Conservation (phyloP, 768 basidiomycete species). For the Hypholoma fasciculare region DNA sequence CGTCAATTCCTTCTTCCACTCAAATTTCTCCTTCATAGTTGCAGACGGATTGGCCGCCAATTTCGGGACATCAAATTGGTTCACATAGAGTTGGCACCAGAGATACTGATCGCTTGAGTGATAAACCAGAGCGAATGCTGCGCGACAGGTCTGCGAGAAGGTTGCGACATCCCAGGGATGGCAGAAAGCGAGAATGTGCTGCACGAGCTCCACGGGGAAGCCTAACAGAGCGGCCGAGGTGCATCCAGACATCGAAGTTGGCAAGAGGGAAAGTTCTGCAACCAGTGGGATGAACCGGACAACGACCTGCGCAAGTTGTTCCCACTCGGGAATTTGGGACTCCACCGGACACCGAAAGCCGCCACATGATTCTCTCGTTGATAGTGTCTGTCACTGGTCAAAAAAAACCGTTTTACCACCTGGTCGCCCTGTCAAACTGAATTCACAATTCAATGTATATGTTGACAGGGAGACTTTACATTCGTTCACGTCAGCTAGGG, state of each 20-base stretch:
- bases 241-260: constrained; percentile 6
- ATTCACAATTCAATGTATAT: no score
- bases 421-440: no score
- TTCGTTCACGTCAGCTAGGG: no score
- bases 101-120: constrained; percentile 53
- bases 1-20: constrained; percentile 39
- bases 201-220: constrained; percentile 59
- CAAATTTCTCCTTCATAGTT: constrained; percentile 10
- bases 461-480: no score
- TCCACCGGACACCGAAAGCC: constrained; percentile 2
- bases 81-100: constrained; percentile 68
- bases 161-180: constrained; percentile 58
- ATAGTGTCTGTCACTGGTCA: not conserved
- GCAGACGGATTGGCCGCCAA: constrained; percentile 17
- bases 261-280: not conserved
- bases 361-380: constrained; percentile 4
- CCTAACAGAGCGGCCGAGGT: constrained; percentile 23
- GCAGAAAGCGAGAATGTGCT: constrained; percentile 57
- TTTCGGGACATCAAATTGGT: constrained; percentile 66
- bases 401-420: not conserved
- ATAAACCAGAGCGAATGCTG: constrained; percentile 50
- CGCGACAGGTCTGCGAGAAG: constrained; percentile 56
- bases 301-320: constrained; percentile 1
- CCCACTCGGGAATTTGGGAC: constrained; percentile 2
- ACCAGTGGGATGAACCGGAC: not conserved